Evolutionary conservation across 805 yeast species (phyloP), one percentile per base, ranked within the genome.

Genomic region (Spathaspora hagerdaliae): DNA sequence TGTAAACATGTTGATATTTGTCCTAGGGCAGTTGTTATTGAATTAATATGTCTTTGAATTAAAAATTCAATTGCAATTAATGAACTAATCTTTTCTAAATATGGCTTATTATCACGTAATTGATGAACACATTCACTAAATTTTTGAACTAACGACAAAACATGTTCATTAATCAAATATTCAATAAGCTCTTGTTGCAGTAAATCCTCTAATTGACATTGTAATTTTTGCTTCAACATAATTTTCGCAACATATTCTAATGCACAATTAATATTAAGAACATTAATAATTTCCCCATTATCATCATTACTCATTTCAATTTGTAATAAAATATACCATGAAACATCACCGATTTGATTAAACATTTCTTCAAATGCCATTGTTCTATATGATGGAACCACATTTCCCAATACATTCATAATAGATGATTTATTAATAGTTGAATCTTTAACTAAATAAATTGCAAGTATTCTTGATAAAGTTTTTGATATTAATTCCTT

Each of bases 1-100:
- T 89, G 96, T 10, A 92, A 66, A 54, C 96, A 86, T 1, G 96
- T 85, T 48, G 88, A 84, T 5, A 92, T 79, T 59, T 91, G 98
- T 0, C 96, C 95, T 32, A 86, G 63, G 0, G 88, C 87, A 34
- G 71, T 61, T 2, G 71, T 56, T 0, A 69, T 66, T 1, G 86
- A 78, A 5, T 80, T 76, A 29, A 86, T 77, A 12, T 82, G 71
- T 26, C 73, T 67, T 37, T 74, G 71, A 6, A 87, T 79, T 24
- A 92, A 64, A 46, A 84, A 79, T 34, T 83, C 79, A 29, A 92
- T 77, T 0, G 96, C 97, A 45, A 80, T 71, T 2, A 92, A 72
- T 1, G 92, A 83, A 33, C 79, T 75, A 1, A 83, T 68, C 57
- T 87, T 89, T 41, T 86, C 90, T 42, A 83, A 70, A 53, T 77